Conservation (phyloP, 768 basidiomycete genomes). For the Termitomyces sp. region DNA sequence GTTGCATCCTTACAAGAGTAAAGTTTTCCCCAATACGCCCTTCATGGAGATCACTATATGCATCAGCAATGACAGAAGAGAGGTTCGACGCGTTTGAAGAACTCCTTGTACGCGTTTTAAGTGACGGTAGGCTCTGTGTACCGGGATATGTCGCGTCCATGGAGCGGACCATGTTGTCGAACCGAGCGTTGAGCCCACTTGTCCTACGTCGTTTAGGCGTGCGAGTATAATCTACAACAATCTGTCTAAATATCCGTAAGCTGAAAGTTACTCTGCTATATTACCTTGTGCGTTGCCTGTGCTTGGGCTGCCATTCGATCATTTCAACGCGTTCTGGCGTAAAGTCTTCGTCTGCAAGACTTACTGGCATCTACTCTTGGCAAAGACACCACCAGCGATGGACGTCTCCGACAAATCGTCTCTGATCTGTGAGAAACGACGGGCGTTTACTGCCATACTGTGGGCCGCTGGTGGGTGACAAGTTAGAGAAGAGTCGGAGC, state of each 20-base stretch:
- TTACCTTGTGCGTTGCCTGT: conserved; percentile 3
- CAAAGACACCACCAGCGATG: conserved; percentile 13
- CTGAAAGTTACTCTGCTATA: neutral
- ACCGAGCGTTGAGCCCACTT: conserved; percentile 50
- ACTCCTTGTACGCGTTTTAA: conserved; percentile 30
- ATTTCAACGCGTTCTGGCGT: neutral
- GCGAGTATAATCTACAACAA: neutral
- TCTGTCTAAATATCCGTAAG: no score
- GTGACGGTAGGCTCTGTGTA: conserved; percentile 17
- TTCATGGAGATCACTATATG: conserved; percentile 16
- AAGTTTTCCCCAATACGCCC: conserved; percentile 33
- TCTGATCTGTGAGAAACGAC: conserved; percentile 12
- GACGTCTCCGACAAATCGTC: conserved; percentile 10
- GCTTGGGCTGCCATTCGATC: conserved; percentile 10
- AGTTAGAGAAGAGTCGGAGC: neutral
- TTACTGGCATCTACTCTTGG: conserved; percentile 13
- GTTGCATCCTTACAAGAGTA: conserved; percentile 37
- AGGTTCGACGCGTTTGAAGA: conserved; percentile 31
- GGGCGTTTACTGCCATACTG: conserved; percentile 4
- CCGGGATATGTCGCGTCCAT: conserved; percentile 37
- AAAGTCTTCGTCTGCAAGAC: neutral
- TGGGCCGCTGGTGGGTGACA: neutral
- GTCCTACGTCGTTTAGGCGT: conserved; percentile 43
- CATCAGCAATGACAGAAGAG: neutral
- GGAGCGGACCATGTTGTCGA: conserved; percentile 62